Base-by-base conservation (phyloP, 2,329 filamentous ascomycete genomes). In the Alternaria tenuissima region DNA sequence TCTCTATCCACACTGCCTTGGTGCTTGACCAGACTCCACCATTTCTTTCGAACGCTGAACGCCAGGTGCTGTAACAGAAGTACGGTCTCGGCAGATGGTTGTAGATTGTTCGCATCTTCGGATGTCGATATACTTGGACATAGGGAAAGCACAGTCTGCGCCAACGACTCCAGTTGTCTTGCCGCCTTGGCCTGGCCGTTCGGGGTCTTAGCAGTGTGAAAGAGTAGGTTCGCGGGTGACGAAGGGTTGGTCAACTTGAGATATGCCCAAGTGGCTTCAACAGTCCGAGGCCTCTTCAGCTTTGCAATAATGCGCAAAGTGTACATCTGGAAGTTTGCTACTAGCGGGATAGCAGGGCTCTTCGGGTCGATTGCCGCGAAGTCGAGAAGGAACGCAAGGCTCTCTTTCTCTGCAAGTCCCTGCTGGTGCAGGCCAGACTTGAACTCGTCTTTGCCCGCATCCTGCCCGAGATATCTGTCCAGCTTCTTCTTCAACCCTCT, bases 31-130 rank as follows among this genome's bases (percentile, higher is more conserved):
- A 92, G 69, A 42, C 78, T 81, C 90, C 90, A 93, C 85, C 88
- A 91, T 42, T 81, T 79, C n/a, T 89, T 76, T 30, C 89, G 85
- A 7, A 85, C 80, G 24, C 83, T 82, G 39, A 94, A 82, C 9
- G 88, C 90, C 1, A 91, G 75, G 1, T 83, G 79, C 67, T 93
- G 91, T 1, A 93, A 75, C 62, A 86, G 84, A 51, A 93, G 84
- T 1, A 86, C 86, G 2, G 81, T 76, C 22, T 83, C 79, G 1
- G 91, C 88, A 2, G 81, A 81, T 4, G 88, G 82, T 61, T 84
- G 87, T 7, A 88, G 75, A 26, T 84, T 82, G 8, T 82, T 77
- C 60, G 89, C 85, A 69, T 94, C 91, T 41, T 89, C 86, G 9
- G 86, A 84, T 49, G 81, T 81, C 2, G 89, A 87, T n/a, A 90